Evolutionary conservation across 176 grass and related monocot genomes (phyloP).

Genomic region (Pharus latifolius): DNA sequence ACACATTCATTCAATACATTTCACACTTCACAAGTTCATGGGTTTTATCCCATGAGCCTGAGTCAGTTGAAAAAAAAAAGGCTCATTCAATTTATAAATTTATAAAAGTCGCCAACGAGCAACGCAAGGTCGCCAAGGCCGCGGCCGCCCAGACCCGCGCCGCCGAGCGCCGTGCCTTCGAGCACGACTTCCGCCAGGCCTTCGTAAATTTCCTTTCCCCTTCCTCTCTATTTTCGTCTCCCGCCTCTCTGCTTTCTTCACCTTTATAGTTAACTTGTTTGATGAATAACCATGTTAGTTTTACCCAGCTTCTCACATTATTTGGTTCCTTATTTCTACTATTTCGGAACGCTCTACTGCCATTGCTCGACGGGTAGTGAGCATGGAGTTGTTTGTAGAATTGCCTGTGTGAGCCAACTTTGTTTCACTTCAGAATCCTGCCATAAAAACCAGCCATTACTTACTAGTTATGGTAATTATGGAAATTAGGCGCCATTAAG

Average conservation of each 20-base stretch:
- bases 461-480: too few relatives aligned
- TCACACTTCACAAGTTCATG: too few relatives aligned
- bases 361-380: too few relatives aligned
- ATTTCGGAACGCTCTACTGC: too few relatives aligned
- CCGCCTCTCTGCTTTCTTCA: neutral
- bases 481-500: neutral
- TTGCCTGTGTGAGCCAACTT: neutral
- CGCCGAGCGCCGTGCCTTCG: conserved; percentile 49
- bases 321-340: too few relatives aligned
- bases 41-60: too few relatives aligned
- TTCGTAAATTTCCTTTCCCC: conserved; percentile 25
- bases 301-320: neutral
- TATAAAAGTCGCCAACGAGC: conserved; percentile 78
- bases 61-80: too few relatives aligned
- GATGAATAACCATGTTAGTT: neutral
- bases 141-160: conserved; percentile 65
- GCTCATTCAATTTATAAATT: too few relatives aligned
- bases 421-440: neutral
- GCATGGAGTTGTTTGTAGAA: neutral
- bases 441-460: neutral
- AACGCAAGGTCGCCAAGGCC: conserved; percentile 67
- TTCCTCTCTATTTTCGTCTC: neutral
- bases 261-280: neutral
- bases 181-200: conserved; percentile 66
- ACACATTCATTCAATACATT: too few relatives aligned